phyloP scores from a whole-genome alignment of 495 filamentous ascomycete species.

The Aspergillus biplanus region DNA sequence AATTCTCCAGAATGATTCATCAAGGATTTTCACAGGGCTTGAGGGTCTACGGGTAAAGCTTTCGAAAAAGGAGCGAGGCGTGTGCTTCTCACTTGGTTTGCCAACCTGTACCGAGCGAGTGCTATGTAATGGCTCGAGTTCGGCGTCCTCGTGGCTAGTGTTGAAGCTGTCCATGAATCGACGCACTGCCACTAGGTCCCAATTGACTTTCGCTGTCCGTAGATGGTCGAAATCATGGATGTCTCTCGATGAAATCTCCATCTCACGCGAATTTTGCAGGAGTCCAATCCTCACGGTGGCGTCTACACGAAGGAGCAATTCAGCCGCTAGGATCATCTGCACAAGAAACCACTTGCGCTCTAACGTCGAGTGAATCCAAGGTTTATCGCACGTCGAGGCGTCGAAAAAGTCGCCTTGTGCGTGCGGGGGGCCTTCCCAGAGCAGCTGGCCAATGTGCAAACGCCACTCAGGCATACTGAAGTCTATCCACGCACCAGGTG shows the following conservation, averaged over 20 bases:
- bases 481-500: slow-evolving; percentile 68
- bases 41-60: slow-evolving; percentile 30
- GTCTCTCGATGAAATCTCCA: slow-evolving; percentile 59
- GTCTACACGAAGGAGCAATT: slow-evolving; percentile 76
- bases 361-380: slow-evolving; percentile 42
- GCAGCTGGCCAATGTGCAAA: slow-evolving; percentile 74
- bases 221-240: slow-evolving; percentile 65
- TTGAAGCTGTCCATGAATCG: slow-evolving; percentile 76
- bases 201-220: slow-evolving; percentile 70
- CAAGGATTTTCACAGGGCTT: slow-evolving; percentile 1
- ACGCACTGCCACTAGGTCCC: slow-evolving; percentile 77
- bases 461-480: slow-evolving; percentile 82
- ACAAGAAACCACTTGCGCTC: slow-evolving; percentile 79
- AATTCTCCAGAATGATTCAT: slow-evolving; percentile 43
- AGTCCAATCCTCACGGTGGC: slow-evolving; percentile 60
- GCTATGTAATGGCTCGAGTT: slow-evolving; percentile 15
- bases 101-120: background rate
- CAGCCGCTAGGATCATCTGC: slow-evolving; percentile 76
- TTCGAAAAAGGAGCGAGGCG: slow-evolving; percentile 33
- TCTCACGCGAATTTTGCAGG: slow-evolving; percentile 52
- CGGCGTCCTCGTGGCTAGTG: slow-evolving; percentile 22
- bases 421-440: slow-evolving; percentile 66
- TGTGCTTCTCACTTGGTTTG: slow-evolving; percentile 33
- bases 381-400: slow-evolving; percentile 37
- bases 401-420: slow-evolving; percentile 57